phyloP scores from a whole-genome alignment of 2,329 filamentous ascomycete species.

The Exophiala lecanii-corni region DNA sequence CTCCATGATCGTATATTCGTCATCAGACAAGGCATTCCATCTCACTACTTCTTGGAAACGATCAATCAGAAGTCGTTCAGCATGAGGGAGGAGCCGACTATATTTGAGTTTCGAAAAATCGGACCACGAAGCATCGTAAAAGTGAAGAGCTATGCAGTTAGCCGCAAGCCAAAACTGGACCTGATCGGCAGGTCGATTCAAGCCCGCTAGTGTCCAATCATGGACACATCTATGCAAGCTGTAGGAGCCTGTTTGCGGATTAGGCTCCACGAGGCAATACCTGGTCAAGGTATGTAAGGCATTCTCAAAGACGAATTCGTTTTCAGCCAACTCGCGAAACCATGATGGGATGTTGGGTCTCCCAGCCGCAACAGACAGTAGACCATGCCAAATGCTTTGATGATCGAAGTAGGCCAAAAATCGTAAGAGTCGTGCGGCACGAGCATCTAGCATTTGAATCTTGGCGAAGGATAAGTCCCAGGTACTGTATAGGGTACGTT shows the following conservation, averaged over 20 bases:
- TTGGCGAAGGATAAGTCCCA: slow-evolving; percentile 20
- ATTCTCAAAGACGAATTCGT: slow-evolving; percentile 11
- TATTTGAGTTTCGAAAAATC: slow-evolving; percentile 2
- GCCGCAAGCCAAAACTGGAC: slow-evolving; percentile 14
- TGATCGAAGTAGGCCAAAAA: slow-evolving; percentile 43
- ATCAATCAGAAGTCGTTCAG: not conserved
- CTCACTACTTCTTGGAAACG: slow-evolving; percentile 1
- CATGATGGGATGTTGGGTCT: slow-evolving; percentile 24
- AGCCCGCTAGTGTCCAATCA: slow-evolving; percentile 16
- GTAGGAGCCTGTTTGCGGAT: slow-evolving; percentile 6
- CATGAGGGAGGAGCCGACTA: slow-evolving; percentile 7
- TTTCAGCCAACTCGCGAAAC: slow-evolving; percentile 3
- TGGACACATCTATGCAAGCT: slow-evolving; percentile 22
- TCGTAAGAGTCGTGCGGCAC: slow-evolving; percentile 35
- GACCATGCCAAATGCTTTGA: slow-evolving; percentile 43
- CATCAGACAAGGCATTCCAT: not conserved
- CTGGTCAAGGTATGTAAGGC: slow-evolving; percentile 11
- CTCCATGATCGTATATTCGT: not conserved
- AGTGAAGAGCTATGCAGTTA: slow-evolving; percentile 10
- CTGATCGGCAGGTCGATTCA: slow-evolving; percentile 13
- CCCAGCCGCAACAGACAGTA: slow-evolving; percentile 29
- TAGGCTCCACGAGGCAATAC: slow-evolving; percentile 16
- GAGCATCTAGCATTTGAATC: slow-evolving; percentile 11
- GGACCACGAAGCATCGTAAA: slow-evolving; percentile 3
- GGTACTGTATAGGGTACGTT: slow-evolving; percentile 21